Base-by-base conservation (phyloP, 2,329 filamentous ascomycete species). In the Leptographium radiaticola region DNA sequence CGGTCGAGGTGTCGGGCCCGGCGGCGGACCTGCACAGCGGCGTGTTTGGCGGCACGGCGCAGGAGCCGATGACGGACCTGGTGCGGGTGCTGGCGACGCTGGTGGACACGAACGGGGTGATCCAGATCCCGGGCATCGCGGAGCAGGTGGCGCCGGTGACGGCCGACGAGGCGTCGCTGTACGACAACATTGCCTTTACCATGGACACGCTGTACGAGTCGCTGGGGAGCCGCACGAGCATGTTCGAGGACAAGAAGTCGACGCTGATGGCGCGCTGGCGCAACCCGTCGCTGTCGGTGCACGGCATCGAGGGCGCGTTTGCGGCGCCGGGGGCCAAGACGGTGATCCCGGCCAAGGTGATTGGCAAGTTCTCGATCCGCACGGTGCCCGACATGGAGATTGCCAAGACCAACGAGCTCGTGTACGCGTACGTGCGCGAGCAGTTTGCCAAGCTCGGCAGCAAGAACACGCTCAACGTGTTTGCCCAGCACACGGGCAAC, bases 361-460 rank as follows among this genome's bases (percentile, higher is more conserved):
- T 85, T 64, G 93, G 93, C 71, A 98, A 98, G 75, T 98, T 98
- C 76, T 95, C 88, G 51, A 96, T 98, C 72, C 84, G 93, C 62
- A 97, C 90, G 39, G 93, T 98, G 25, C 93, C 93, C 52, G 82
- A 98, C 73, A 98, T 98, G 93, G 87, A 96, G 67, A 89, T 89
- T 62, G 83, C 89, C 54, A 81, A 84, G 65, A 94, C 95, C 64
- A 94, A 95, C 72, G 79, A 83, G 66, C 77, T 85, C 46, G 91
- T 98, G 45, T 86, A 82, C 73, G 84, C 87, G 68, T 86, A 90
- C 68, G 78, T 97, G 59, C 79, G 91, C 65, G 83, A 86, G 59
- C 82, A 87, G 61, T 96, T 95, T 68, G 84, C 86, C 62, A 89
- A 89, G 71, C 78, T 97, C 38, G 80, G 81, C 60, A 93, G 86